Percentiles rank a stretch among this genome's conserved stretches.
Conservation (phyloP, 1,284 basidiomycete genomes). For the Cutaneotrichosporon dermatis region DNA sequence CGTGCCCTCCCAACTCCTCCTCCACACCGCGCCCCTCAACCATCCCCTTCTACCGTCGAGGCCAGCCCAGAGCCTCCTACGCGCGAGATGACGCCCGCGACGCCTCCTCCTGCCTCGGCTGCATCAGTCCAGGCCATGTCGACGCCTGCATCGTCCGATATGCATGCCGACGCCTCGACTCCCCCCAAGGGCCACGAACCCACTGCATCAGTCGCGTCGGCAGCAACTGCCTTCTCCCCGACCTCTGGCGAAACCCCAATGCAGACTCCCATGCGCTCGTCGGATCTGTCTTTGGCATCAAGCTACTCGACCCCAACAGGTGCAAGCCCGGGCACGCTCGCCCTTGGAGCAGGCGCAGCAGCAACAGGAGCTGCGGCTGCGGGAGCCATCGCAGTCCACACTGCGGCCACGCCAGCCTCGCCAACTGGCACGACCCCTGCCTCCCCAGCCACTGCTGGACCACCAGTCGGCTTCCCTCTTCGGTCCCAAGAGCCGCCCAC, state of each 20-base stretch:
- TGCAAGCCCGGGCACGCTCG: neutral
- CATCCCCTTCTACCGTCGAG: neutral
- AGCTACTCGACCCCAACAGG: neutral
- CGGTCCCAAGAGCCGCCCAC: too few relatives aligned
- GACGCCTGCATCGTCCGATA: neutral
- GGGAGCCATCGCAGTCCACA: neutral
- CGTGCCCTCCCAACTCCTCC: slow-evolving; percentile 3
- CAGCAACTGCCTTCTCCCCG: neutral
- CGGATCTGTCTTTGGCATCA: neutral
- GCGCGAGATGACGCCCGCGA: slow-evolving; percentile 1
- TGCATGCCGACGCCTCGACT: neutral
- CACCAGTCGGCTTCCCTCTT: neutral
- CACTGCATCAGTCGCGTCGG: neutral
- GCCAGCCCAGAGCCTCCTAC: slow-evolving; percentile 2
- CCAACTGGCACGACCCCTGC: slow-evolving; percentile 4
- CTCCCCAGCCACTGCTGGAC: slow-evolving; percentile 1
- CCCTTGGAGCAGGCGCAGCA: neutral
- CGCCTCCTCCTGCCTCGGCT: neutral
- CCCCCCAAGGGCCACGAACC: neutral
- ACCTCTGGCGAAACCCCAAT: neutral
- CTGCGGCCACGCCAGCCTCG: neutral
- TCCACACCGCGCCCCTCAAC: slow-evolving; percentile 1
- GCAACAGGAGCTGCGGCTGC: neutral
- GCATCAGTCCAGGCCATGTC: neutral
- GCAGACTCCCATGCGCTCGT: neutral